Conservation (phyloP, 192 early-diverging fungal species). For the Linnemannia schmuckeri region DNA sequence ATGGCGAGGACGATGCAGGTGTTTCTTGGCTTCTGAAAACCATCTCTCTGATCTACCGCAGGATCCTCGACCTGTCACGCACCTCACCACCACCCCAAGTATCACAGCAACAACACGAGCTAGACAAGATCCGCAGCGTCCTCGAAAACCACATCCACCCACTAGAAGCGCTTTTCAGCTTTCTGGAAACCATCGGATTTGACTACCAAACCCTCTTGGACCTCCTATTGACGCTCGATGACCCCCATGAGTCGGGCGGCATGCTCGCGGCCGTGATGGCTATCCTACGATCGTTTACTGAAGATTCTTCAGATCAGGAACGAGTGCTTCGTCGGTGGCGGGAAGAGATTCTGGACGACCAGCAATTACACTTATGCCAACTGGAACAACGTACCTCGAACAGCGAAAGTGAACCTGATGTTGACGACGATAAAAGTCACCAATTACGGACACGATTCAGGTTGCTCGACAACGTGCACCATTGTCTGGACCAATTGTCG, state of each 20-base stretch:
- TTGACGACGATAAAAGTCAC: not conserved
- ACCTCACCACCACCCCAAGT: not conserved
- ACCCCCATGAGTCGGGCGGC: slow-evolving; percentile 16
- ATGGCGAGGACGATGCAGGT: slow-evolving; percentile 45
- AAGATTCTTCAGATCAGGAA: slow-evolving; percentile 13
- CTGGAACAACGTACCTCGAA: not conserved
- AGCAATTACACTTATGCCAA: not conserved
- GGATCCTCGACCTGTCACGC: not conserved
- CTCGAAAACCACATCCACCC: slow-evolving; percentile 29
- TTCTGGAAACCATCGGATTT: slow-evolving; percentile 38
- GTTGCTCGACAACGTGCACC: not conserved
- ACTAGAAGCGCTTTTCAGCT: slow-evolving; percentile 25
- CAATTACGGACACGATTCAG: not conserved
- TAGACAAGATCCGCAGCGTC: not conserved
- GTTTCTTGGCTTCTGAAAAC: slow-evolving; percentile 36
- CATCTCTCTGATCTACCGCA: slow-evolving; percentile 19
- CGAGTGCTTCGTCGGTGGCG: slow-evolving; percentile 17
- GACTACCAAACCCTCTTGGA: slow-evolving; percentile 41
- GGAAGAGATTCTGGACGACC: not conserved
- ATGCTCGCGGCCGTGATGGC: slow-evolving; percentile 48
- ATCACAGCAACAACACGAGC: not conserved
- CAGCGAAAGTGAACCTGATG: not conserved
- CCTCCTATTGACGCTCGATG: slow-evolving; percentile 29
- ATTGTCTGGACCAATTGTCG: slow-evolving; percentile 18
- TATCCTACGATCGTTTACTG: slow-evolving; percentile 26